Percentiles rank a stretch among this genome's conserved stretches.
These are phyloP conservation scores for Astrothelium subdiscretum DNA, from an alignment of 495 filamentous ascomycete genomes.

Conservation along the genomic window DNA sequence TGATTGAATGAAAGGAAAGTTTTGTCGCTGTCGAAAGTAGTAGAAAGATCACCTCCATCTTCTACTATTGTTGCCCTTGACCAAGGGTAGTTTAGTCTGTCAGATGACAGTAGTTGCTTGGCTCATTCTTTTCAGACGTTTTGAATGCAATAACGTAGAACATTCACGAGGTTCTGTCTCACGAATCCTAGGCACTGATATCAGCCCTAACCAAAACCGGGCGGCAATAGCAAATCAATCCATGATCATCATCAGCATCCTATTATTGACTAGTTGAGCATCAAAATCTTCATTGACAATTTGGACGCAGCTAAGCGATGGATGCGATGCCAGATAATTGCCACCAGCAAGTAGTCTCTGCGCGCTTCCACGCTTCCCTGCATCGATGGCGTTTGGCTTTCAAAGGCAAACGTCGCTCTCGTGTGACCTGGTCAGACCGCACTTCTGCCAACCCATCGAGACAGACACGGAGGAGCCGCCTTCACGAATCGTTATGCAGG, in stretches of 20 bases:
- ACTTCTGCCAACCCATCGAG: background rate
- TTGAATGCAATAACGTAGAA: background rate
- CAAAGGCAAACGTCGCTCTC: background rate
- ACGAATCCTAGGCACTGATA: background rate
- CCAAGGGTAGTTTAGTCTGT: background rate
- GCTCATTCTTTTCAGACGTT: background rate
- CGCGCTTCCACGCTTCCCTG: background rate
- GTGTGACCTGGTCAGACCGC: background rate
- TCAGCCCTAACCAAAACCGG: background rate
- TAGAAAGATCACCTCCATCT: background rate
- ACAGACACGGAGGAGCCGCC: background rate
- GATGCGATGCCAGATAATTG: background rate
- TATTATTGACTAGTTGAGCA: background rate
- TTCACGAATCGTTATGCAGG: background rate
- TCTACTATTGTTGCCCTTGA: background rate
- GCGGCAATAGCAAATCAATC: background rate
- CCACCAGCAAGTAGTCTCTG: background rate
- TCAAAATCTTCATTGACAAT: background rate
- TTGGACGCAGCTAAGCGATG: conserved; percentile 1
- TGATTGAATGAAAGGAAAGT: background rate
- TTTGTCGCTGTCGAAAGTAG: no score
- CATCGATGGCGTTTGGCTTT: background rate
- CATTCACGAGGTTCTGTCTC: background rate
- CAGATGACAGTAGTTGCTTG: background rate
- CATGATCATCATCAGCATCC: background rate